Percentiles rank a stretch among this genome's conserved stretches.
phyloP scores from a whole-genome alignment of 805 yeast species.

The Wickerhamomyces xylosicus region DNA sequence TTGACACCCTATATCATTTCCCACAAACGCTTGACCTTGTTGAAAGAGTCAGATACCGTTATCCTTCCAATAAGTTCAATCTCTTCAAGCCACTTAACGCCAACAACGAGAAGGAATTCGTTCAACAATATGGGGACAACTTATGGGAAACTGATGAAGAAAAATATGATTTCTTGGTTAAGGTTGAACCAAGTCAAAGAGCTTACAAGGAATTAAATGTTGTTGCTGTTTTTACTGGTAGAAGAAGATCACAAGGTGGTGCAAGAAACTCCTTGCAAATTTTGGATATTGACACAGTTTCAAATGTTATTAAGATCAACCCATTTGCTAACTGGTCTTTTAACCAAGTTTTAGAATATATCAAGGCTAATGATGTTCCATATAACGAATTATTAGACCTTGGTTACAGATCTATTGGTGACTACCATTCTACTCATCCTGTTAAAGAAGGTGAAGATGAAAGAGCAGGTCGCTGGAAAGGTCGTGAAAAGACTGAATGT shows the following conservation, averaged over 20 bases:
- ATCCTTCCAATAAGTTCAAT: constrained; percentile 46
- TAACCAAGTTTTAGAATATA: constrained; percentile 55
- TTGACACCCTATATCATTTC: constrained; percentile 89
- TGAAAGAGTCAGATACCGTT: constrained; percentile 41
- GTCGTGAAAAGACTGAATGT: constrained; percentile 85
- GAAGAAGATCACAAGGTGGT: constrained; percentile 87
- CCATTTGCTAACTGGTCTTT: constrained; percentile 84
- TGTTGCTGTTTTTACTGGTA: constrained; percentile 85
- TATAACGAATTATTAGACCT: constrained; percentile 74
- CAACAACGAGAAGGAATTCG: constrained; percentile 51
- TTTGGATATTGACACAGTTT: constrained; percentile 61
- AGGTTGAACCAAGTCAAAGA: constrained; percentile 86
- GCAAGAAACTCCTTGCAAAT: constrained; percentile 62
- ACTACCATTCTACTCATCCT: constrained; percentile 90
- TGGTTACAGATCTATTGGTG: constrained; percentile 90
- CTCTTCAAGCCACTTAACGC: constrained; percentile 58
- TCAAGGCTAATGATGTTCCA: constrained; percentile 66
- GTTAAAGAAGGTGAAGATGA: constrained; percentile 90
- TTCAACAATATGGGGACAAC: constrained; percentile 55
- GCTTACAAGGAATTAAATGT: constrained; percentile 68
- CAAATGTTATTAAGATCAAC: constrained; percentile 75
- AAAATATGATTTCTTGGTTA: constrained; percentile 75
- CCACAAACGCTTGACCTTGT: constrained; percentile 85
- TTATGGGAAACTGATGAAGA: constrained; percentile 80
- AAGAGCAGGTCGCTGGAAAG: constrained; percentile 96